Evolutionary conservation across 345 rosid genomes (phyloP).

Genomic region (Pistacia atlantica): DNA sequence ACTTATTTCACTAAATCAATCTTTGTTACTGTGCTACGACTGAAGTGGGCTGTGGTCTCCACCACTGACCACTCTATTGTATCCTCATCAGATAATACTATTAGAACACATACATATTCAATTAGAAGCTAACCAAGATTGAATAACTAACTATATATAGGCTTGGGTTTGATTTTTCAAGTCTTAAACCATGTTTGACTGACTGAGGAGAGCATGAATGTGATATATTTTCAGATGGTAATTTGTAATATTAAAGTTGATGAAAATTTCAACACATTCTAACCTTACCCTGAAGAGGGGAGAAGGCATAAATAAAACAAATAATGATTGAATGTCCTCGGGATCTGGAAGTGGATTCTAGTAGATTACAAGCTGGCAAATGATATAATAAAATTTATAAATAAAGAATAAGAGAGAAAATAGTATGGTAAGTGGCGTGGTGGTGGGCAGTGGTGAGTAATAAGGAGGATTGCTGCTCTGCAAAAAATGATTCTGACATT

Average conservation of each 20-base stretch:
- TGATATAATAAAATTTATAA: background rate
- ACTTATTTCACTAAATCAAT: background rate
- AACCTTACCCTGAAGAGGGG: too few species aligned
- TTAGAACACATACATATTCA: too few species aligned
- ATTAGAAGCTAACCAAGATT: too few species aligned
- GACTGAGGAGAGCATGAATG: too few species aligned
- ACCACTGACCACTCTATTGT: background rate
- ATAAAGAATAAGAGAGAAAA: too few species aligned
- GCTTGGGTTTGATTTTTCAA: too few species aligned
- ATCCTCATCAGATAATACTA: too few species aligned
- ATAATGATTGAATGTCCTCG: slow-evolving; percentile 34
- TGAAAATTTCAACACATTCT: too few species aligned
- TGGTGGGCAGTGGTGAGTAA: background rate
- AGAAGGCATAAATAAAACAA: background rate
- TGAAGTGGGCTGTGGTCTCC: slow-evolving; percentile 34
- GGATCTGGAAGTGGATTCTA: slow-evolving; percentile 33
- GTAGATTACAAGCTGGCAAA: slow-evolving; percentile 38
- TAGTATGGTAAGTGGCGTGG: background rate
- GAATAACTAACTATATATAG: too few species aligned
- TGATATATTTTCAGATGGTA: too few species aligned
- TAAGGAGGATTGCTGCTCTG: background rate
- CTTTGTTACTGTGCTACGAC: background rate
- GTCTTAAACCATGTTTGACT: too few species aligned
- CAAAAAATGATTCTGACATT: slow-evolving; percentile 39
- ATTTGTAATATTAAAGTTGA: too few species aligned